Evolutionary conservation across 352 stramenopile species (phyloP).

Genomic region (Phytophthora kernoviae): DNA sequence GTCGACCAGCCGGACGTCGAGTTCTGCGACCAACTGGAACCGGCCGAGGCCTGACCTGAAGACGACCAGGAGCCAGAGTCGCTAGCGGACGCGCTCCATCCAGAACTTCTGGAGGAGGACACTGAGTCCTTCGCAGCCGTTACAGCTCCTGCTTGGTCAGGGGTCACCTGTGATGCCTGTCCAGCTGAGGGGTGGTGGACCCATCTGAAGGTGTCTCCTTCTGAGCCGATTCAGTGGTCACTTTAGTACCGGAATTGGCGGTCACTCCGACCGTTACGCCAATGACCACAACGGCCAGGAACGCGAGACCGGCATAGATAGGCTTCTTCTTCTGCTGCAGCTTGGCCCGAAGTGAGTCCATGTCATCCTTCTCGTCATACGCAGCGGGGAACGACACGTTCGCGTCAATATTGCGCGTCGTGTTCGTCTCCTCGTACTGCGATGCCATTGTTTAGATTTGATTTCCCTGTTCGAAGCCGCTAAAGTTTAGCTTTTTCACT

Average conservation of each 20-base stretch:
- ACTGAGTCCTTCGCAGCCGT: constrained; percentile 30
- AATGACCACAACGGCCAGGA: constrained; percentile 59
- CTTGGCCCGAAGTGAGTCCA: constrained; percentile 43
- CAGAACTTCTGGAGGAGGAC: constrained; percentile 13
- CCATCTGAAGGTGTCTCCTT: background rate
- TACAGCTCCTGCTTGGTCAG: constrained; percentile 18
- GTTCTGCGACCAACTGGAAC: constrained; percentile 24
- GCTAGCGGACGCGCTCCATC: constrained; percentile 16
- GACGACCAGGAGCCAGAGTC: constrained; percentile 25
- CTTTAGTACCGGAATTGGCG: constrained; percentile 11
- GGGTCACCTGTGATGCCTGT: constrained; percentile 13
- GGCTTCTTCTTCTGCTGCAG: constrained; percentile 62
- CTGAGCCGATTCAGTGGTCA: constrained; percentile 43
- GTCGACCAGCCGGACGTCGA: constrained; percentile 16
- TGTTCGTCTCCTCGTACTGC: constrained; percentile 38
- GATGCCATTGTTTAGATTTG: constrained; percentile 19
- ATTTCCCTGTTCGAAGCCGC: constrained; percentile 17
- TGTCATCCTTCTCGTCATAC: constrained; percentile 67
- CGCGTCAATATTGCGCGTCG: constrained; percentile 43
- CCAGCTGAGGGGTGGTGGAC: constrained; percentile 10
- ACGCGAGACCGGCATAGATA: constrained; percentile 63
- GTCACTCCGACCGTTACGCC: constrained; percentile 43
- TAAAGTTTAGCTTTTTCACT: constrained; percentile 5
- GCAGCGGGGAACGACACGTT: constrained; percentile 27
- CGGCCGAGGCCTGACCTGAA: constrained; percentile 28